Evolutionary conservation across 2,329 filamentous ascomycete genomes (phyloP).

Genomic region (Bertia moriformis): DNA sequence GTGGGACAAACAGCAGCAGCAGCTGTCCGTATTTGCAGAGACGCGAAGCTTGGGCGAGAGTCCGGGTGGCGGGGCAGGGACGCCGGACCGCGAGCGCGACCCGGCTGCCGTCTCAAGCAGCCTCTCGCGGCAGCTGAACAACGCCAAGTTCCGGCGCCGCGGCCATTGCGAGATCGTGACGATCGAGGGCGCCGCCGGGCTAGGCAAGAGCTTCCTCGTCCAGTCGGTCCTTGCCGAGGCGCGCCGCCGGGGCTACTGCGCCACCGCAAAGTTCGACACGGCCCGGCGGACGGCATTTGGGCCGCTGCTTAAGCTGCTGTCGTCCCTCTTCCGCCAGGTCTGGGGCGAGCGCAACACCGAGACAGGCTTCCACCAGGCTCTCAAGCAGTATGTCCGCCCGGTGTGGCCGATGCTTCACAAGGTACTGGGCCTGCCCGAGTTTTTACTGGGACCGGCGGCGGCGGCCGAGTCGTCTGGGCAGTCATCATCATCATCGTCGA

Average conservation of each 20-base stretch:
- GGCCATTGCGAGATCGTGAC: conserved; percentile 45
- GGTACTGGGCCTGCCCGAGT: conserved; percentile 52
- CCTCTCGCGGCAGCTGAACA: conserved; percentile 36
- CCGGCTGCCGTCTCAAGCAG: conserved; percentile 30
- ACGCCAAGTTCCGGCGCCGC: conserved; percentile 41
- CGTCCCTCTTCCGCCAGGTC: conserved; percentile 52
- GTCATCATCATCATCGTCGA: too few species aligned
- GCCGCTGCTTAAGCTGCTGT: conserved; percentile 47
- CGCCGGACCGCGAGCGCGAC: too few species aligned
- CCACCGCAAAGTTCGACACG: conserved; percentile 52
- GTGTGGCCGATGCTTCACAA: conserved; percentile 51
- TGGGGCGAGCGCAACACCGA: conserved; percentile 54
- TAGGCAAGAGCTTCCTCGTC: conserved; percentile 53
- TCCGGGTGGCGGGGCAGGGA: too few species aligned
- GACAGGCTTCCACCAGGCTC: conserved; percentile 42
- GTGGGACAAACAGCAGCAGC: conserved; percentile 37
- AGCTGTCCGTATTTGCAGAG: conserved; percentile 34
- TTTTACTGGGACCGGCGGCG: conserved; percentile 37
- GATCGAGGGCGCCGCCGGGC: conserved; percentile 44
- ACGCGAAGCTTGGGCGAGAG: conserved; percentile 29
- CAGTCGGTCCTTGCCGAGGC: conserved; percentile 48
- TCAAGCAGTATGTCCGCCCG: conserved; percentile 48
- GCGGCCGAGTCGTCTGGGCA: conserved; percentile 1
- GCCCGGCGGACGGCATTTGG: conserved; percentile 46
- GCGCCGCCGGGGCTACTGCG: conserved; percentile 46